phyloP scores from a whole-genome alignment of 805 yeast genomes.

The Cyberlindnera japonica region DNA sequence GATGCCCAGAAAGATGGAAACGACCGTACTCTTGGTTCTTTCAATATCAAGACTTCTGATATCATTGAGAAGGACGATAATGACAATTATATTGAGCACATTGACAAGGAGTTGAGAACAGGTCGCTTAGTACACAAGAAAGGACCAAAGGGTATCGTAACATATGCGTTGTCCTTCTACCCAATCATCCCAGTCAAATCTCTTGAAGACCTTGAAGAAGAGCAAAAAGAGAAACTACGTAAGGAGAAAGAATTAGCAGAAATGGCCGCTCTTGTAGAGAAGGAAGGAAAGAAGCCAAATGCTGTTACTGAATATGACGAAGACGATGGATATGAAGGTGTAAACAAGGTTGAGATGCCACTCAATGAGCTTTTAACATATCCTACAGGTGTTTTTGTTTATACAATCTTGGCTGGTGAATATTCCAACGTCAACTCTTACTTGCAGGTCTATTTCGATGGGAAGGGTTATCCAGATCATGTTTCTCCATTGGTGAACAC shows the following conservation, averaged over 20 bases:
- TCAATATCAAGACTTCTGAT: constrained; percentile 64
- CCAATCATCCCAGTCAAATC: constrained; percentile 80
- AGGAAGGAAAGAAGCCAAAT: constrained; percentile 27
- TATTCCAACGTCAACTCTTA: constrained; percentile 53
- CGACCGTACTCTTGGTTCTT: constrained; percentile 85
- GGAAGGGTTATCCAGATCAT: constrained; percentile 61
- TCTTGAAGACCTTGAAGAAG: constrained; percentile 66
- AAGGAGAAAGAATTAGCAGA: constrained; percentile 29
- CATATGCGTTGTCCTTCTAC: constrained; percentile 74
- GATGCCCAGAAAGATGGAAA: constrained; percentile 76
- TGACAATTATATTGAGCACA: constrained; percentile 58
- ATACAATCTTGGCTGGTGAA: constrained; percentile 58
- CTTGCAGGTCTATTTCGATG: constrained; percentile 76
- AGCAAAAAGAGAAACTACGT: constrained; percentile 39
- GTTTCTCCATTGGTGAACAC: constrained; percentile 46
- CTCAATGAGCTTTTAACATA: constrained; percentile 54
- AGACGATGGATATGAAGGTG: constrained; percentile 33
- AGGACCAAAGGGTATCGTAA: constrained; percentile 79
- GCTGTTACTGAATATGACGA: constrained; percentile 32
- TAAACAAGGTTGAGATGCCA: constrained; percentile 47
- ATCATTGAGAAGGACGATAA: constrained; percentile 59
- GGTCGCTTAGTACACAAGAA: constrained; percentile 67
- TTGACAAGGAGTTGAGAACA: constrained; percentile 51
- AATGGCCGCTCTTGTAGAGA: constrained; percentile 27
- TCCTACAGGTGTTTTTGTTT: constrained; percentile 74